Base-by-base conservation (phyloP, 306 rosid species). In the Quillaja saponaria region DNA sequence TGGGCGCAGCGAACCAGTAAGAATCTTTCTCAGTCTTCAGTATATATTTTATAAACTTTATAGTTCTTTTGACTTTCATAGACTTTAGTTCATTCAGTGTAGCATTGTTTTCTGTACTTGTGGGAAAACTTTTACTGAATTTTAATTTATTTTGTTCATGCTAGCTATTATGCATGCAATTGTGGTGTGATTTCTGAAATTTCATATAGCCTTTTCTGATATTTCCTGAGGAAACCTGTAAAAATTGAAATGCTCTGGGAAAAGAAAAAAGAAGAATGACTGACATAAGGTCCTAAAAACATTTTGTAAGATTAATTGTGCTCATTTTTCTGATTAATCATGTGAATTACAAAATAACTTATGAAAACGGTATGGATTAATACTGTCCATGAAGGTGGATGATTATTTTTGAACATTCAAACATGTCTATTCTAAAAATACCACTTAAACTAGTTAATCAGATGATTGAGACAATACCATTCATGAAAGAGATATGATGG, bases 1-100 rank as follows among this genome's bases (percentile, higher is more conserved):
- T 57, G 83, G 88, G 61, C 96, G 88, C 69, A 84, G 69, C 69
- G 99, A 94, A 45, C 97, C 97, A 57, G 99, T 94, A 83, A 34
- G 77, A 64, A 56, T 70, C 56, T 80, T 58, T 67, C 51, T 40
- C 15, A 21, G 64, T 53, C 37, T 50, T 14, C 44, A 37, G 20
- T 34, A 50, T 67, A 67, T 40, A 15, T 31, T 17, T 16, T 61
- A 28, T 20, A 35, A 58, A 15, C n/a, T 8, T 65, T 57, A 10
- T 55, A 41, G 37, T 64, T 70, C 34, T 49, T 61, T 66, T 47
- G 53, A 37, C 13, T 75, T 56, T 34, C 41, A n/a, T 16, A 45
- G 52, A 52, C 39, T 54, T 34, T 46, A 25, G 33, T 52, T 63
- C n/a, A n/a, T 71, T 47, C 52, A 67, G 53, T 45, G 18, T 38